phyloP scores from a whole-genome alignment of 257 asterid species.

The Nicotiana otophora region DNA sequence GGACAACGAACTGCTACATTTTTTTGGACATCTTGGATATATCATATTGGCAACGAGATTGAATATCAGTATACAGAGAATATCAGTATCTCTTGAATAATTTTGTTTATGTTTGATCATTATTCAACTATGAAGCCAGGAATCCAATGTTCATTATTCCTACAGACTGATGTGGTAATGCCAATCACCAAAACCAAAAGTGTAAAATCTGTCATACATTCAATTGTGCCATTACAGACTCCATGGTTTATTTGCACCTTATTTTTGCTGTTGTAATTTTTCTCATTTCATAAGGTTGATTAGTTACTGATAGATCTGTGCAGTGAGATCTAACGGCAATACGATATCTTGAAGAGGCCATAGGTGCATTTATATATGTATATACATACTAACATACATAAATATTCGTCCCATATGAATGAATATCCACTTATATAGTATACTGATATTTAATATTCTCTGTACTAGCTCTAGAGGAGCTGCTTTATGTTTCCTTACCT shows the following conservation, averaged over 20 bases:
- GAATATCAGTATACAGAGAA: no score
- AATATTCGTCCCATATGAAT: background rate
- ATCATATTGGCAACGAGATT: background rate
- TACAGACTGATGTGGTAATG: background rate
- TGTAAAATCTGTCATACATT: background rate
- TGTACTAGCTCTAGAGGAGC: background rate
- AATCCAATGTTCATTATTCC: background rate
- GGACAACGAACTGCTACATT: background rate
- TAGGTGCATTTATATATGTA: background rate
- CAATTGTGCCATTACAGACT: background rate
- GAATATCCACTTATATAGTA: background rate
- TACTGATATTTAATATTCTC: background rate
- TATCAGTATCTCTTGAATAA: background rate
- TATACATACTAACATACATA: background rate
- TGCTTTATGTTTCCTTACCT: background rate
- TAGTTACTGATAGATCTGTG: background rate
- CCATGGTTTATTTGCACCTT: background rate
- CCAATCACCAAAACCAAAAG: background rate
- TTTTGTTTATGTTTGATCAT: background rate
- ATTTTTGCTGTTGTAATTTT: background rate
- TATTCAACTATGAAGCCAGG: background rate
- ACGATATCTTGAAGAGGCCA: background rate
- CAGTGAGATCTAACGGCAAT: background rate
- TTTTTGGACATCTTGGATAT: background rate
- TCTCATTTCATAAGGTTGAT: background rate